Evolutionary conservation across 2,329 filamentous ascomycete genomes (phyloP).

Genomic region (Calonectria hawksworthii): DNA sequence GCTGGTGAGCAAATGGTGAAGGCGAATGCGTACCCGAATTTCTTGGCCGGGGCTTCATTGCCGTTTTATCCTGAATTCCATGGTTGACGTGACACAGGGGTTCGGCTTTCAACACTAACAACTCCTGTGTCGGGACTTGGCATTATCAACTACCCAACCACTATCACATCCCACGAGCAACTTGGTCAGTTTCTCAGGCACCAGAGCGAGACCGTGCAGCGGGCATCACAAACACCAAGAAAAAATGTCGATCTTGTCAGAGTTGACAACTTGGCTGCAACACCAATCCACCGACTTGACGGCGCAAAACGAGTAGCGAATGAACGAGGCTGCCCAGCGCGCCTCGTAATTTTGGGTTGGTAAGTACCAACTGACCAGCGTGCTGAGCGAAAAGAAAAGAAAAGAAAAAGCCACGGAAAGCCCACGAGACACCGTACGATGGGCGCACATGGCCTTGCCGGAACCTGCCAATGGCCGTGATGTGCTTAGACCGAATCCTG

Average conservation of each 20-base stretch:
- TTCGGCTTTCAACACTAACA: neutral
- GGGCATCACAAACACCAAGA: neutral
- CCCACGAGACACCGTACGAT: neutral
- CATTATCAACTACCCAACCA: neutral
- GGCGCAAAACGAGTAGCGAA: neutral
- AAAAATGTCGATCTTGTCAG: neutral
- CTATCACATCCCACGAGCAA: neutral
- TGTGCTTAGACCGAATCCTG: conserved; percentile 5
- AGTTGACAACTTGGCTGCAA: neutral
- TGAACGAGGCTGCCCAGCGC: neutral
- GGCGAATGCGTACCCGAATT: conserved; percentile 10
- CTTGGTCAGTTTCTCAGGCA: neutral
- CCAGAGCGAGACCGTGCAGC: neutral
- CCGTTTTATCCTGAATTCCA: conserved; percentile 3
- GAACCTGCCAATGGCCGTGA: neutral
- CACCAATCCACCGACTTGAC: neutral
- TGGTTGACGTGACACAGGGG: conserved; percentile 10
- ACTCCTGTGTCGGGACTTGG: conserved; percentile 3
- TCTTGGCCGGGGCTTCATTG: conserved; percentile 18
- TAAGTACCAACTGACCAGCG: neutral
- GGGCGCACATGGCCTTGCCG: neutral
- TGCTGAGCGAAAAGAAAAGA: neutral
- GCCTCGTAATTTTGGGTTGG: neutral
- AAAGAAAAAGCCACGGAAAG: neutral
- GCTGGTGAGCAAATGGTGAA: neutral